phyloP scores from a whole-genome alignment of 768 basidiomycete species.

The Mycena epipterygia region DNA sequence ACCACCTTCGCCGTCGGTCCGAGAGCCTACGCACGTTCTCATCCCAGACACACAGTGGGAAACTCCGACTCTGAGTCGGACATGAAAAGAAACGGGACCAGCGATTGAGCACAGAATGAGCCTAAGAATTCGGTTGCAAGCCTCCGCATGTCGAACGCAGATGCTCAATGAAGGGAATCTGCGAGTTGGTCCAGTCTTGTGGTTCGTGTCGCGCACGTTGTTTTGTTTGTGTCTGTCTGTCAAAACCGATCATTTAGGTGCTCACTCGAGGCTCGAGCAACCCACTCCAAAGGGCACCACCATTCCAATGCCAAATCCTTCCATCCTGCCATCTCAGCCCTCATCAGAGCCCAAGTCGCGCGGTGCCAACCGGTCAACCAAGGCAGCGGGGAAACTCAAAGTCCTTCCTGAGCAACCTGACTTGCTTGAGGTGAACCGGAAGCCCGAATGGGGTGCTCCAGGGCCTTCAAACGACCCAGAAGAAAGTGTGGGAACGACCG shows the following conservation, averaged over 20 bases:
- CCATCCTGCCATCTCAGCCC: slow-evolving; percentile 36
- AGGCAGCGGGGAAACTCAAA: slow-evolving; percentile 88
- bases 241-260: too few relatives aligned
- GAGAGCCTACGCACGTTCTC: not conserved
- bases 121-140: too few relatives aligned
- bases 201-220: too few relatives aligned
- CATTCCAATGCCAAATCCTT: slow-evolving; percentile 32
- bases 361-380: slow-evolving; percentile 84
- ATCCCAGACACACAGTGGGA: not conserved
- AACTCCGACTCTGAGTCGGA: not conserved
- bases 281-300: too few relatives aligned
- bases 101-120: too few relatives aligned
- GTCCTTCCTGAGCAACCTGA: slow-evolving; percentile 89
- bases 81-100: too few relatives aligned
- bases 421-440: slow-evolving; percentile 50
- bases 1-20: too few relatives aligned
- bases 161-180: too few relatives aligned
- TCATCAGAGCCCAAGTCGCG: slow-evolving; percentile 67
- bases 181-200: too few relatives aligned
- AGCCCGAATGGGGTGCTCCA: slow-evolving; percentile 37
- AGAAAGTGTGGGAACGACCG: slow-evolving; percentile 63
- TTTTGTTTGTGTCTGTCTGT: too few relatives aligned
- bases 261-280: too few relatives aligned
- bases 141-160: too few relatives aligned
- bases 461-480: slow-evolving; percentile 55